Evolutionary conservation across 2,329 filamentous ascomycete species (phyloP).

Genomic region (Nemania serpens): DNA sequence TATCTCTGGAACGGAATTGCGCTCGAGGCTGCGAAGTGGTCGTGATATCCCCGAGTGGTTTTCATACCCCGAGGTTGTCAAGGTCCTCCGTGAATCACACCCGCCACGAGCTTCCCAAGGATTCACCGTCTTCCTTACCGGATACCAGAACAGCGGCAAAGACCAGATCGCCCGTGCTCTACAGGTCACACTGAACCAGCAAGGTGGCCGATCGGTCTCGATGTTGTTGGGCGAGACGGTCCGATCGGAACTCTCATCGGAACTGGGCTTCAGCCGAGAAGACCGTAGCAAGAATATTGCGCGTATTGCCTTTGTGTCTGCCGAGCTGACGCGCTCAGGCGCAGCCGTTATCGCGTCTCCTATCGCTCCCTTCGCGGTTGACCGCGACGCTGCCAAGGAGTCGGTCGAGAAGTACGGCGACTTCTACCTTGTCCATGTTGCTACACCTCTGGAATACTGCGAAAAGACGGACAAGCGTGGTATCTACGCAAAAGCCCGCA

Average conservation of each 20-base stretch:
- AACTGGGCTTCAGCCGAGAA: constrained; percentile 91
- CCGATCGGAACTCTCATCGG: constrained; percentile 87
- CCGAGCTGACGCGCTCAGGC: constrained; percentile 89
- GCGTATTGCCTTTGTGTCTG: constrained; percentile 94
- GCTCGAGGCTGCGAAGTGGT: constrained; percentile 85
- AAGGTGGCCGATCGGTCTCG: constrained; percentile 91
- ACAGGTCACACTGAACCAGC: constrained; percentile 97
- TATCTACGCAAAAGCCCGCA: constrained; percentile 81
- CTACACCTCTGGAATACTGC: constrained; percentile 86
- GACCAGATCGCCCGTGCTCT: constrained; percentile 94
- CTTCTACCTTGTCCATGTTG: constrained; percentile 95
- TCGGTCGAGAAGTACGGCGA: constrained; percentile 85
- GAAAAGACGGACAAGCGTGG: constrained; percentile 96
- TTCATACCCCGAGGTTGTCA: constrained; percentile 98
- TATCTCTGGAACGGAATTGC: constrained; percentile 89
- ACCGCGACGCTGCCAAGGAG: constrained; percentile 78
- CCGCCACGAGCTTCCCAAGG: constrained; percentile 89
- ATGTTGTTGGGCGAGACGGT: constrained; percentile 96
- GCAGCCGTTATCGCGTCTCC: constrained; percentile 95
- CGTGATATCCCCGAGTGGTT: constrained; percentile 99
- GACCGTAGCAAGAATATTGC: constrained; percentile 95
- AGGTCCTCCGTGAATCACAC: constrained; percentile 94
- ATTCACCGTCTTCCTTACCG: constrained; percentile 97
- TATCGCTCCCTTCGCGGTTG: constrained; percentile 88
- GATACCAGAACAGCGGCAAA: constrained; percentile 96